phyloP scores from a whole-genome alignment of 1,284 basidiomycete genomes.

The Wallemia hederae region DNA sequence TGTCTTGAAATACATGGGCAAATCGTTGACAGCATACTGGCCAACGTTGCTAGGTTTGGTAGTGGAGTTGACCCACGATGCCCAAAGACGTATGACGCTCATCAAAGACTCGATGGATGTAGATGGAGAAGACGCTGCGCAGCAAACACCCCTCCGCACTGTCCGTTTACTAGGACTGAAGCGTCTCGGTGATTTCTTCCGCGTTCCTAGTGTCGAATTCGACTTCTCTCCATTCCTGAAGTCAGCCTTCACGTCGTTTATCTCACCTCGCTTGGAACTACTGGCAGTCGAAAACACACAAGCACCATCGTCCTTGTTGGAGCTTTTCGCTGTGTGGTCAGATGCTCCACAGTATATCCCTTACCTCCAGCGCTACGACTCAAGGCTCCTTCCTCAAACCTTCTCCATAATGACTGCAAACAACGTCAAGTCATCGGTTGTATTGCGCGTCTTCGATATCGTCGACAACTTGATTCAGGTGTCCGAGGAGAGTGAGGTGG shows the following conservation, averaged over 20 bases:
- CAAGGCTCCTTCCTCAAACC: constrained; percentile 37
- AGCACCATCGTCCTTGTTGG: constrained; percentile 61
- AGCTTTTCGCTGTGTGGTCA: constrained; percentile 60
- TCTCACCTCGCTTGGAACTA: constrained; percentile 47
- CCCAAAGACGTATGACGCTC: constrained; percentile 27
- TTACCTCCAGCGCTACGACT: constrained; percentile 41
- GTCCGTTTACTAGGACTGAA: constrained; percentile 60
- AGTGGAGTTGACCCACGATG: constrained; percentile 31
- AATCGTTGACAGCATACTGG: constrained; percentile 38
- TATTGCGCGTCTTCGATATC: constrained; percentile 58
- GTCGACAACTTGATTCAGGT: constrained; percentile 40
- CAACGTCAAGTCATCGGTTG: constrained; percentile 61
- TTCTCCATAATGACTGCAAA: constrained; percentile 52
- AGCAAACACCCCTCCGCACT: constrained; percentile 21
- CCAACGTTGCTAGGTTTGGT: constrained; percentile 35
- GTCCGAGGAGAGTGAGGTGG: constrained; percentile 22
- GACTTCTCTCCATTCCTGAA: constrained; percentile 44
- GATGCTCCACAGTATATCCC: constrained; percentile 26
- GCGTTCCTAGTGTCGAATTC: constrained; percentile 29
- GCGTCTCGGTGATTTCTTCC: constrained; percentile 67
- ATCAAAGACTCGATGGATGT: constrained; percentile 15
- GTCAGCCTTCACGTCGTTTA: constrained; percentile 35
- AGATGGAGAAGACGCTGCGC: constrained; percentile 13
- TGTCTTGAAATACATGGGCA: constrained; percentile 47
- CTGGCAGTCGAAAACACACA: constrained; percentile 72